A percentile compares a stretch with the other conserved stretches of the same genome.
Evolutionary conservation across 805 yeast genomes (phyloP).

Genomic region (Yarrowia phangngaensis): DNA sequence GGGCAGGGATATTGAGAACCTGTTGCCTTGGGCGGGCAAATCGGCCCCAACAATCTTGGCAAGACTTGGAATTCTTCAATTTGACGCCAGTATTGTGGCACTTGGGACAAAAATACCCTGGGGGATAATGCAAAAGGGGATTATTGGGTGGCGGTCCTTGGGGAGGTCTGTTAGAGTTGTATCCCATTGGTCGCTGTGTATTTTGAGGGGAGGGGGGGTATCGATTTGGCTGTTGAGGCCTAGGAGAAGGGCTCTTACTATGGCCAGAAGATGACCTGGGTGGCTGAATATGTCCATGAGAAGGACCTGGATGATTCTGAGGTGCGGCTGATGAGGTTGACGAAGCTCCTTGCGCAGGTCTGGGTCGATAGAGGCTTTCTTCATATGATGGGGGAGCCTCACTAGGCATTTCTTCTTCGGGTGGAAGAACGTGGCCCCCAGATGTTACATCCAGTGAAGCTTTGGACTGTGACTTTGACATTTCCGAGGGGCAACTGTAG

Average conservation of each 20-base stretch:
- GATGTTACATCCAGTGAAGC: neutral
- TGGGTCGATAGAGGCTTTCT: constrained; percentile 3
- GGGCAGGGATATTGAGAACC: constrained; percentile 30
- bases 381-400: constrained; percentile 8
- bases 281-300: neutral
- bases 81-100: constrained; percentile 72
- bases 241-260: neutral
- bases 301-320: neutral
- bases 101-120: constrained; percentile 55
- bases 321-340: neutral
- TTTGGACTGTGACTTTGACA: constrained; percentile 2
- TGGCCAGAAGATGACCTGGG: neutral
- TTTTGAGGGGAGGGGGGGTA: constrained; percentile 9
- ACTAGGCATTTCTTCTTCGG: constrained; percentile 9
- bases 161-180: constrained; percentile 29
- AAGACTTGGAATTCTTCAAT: constrained; percentile 56
- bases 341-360: neutral
- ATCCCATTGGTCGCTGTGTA: constrained; percentile 20
- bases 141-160: constrained; percentile 34
- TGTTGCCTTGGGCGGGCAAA: constrained; percentile 48
- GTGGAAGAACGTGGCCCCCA: constrained; percentile 20
- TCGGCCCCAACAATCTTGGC: constrained; percentile 65
- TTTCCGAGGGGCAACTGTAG: no score
- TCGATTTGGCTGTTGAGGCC: constrained; percentile 4
- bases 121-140: constrained; percentile 67